Evolutionary conservation across 371 early-diverging fungal genomes (phyloP), one percentile per base, ranked within the genome.

Genomic region (Lichtheimia corymbifera): DNA sequence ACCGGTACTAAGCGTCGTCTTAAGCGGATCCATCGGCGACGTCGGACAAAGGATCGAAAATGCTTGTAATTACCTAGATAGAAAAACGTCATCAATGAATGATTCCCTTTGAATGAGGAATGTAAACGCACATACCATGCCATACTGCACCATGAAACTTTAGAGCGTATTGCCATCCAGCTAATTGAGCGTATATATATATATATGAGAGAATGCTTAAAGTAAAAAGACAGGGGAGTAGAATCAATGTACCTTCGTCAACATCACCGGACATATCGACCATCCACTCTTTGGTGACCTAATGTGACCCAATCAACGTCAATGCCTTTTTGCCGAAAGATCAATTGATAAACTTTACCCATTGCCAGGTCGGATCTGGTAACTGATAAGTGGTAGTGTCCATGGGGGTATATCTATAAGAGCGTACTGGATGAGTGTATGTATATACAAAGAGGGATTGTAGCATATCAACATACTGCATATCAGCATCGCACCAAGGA

Each of bases 251-350:
- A 72, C 79, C 73, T 70, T 86, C 85, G 59, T 87, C 88, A 1
- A 87, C 85, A 65, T 87, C 86, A 4, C 74, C 83, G n/a, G 85
- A 80, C 88, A 87, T 85, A 63, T 87, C 86, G 17, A 85, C 83
- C 70, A 87, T 68, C 88, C 88, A 87, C 28, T 80, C 76, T 61
- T 80, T 79, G 58, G 74, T 78, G 11, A 68, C 62, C 77, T 77
- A 54, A 35, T 15, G 9, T 35, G 35, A 35, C 11, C 35, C 35
- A 35, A 35, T 35, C 35, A 35, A 11, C 9, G 35, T 35, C 35
- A 35, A 35, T 35, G 35, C 35, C 35, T 35, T 35, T 35, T 35
- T 35, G 35, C 35, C 35, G 35, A 35, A 9, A 35, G 1, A 35
- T 35, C 35, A 35, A 35, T 28, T 28, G 28, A 35, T 35, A 35